These are phyloP conservation scores for Ganoderma sp. DNA, from an alignment of 1,284 basidiomycete species.

Conservation along the genomic window DNA sequence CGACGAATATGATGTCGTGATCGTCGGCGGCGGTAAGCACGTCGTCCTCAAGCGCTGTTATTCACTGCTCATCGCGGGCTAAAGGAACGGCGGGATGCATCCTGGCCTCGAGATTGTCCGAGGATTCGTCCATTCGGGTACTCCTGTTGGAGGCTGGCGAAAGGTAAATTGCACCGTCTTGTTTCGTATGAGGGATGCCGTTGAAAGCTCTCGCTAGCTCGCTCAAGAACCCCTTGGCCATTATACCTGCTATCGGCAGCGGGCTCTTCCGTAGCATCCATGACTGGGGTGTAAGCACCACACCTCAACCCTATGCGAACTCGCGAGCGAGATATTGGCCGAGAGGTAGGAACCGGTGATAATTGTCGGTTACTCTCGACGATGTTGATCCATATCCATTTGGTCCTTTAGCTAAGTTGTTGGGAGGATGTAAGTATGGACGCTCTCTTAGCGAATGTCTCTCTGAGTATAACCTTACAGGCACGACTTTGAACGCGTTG, in stretches of 20 bases:
- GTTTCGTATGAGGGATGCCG: not conserved
- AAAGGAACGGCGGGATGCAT: not conserved
- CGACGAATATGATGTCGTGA: not conserved
- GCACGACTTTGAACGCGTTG: constrained; percentile 36
- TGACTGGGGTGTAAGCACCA: constrained; percentile 60
- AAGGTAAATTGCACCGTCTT: not conserved
- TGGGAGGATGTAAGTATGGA: not conserved
- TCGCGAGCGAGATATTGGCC: constrained; percentile 61
- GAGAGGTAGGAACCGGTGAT: constrained; percentile 49
- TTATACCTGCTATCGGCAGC: not conserved
- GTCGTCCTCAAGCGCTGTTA: not conserved
- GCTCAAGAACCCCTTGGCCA: not conserved
- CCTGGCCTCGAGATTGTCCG: not conserved
- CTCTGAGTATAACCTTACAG: constrained; percentile 41
- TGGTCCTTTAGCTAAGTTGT: not conserved
- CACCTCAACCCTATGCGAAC: constrained; percentile 56
- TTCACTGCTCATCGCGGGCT: not conserved
- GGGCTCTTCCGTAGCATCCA: constrained; percentile 32
- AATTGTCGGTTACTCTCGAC: not conserved
- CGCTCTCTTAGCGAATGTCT: not conserved
- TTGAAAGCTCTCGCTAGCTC: not conserved
- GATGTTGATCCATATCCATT: not conserved
- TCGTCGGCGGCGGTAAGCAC: not conserved
- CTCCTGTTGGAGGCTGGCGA: constrained; percentile 1
- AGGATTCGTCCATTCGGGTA: not conserved